Conservation (phyloP, 108 stramenopile species). For the Cylindrotheca fusiformis region DNA sequence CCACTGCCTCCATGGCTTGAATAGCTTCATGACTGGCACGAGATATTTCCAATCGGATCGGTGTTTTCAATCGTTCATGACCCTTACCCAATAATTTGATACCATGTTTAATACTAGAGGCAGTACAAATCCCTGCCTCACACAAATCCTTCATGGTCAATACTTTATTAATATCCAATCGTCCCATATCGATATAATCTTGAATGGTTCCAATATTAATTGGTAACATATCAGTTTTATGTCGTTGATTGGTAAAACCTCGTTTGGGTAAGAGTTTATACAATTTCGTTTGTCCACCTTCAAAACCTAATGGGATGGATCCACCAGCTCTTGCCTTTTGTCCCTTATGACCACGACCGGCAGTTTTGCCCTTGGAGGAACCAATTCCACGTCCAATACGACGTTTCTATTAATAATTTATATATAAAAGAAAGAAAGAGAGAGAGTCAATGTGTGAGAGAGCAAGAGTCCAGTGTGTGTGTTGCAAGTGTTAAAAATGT, state of each 20-base stretch:
- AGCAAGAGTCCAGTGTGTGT: too few relatives aligned
- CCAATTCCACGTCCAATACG: slow-evolving; percentile 98
- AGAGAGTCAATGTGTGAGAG: neutral
- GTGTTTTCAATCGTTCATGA: slow-evolving; percentile 53
- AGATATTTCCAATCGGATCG: slow-evolving; percentile 87
- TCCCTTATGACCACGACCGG: slow-evolving; percentile 96
- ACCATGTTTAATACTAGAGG: slow-evolving; percentile 78
- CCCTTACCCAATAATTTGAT: slow-evolving; percentile 84
- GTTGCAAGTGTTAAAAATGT: neutral
- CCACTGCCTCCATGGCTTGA: slow-evolving; percentile 84
- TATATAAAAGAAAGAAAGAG: neutral
- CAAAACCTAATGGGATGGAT: slow-evolving; percentile 84
- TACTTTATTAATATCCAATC: slow-evolving; percentile 17
- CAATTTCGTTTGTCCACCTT: slow-evolving; percentile 98
- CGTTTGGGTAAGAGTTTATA: slow-evolving; percentile 94
- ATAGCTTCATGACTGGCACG: slow-evolving; percentile 88
- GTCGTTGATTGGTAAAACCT: slow-evolving; percentile 91
- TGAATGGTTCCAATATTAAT: slow-evolving; percentile 86
- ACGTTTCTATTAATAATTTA: slow-evolving; percentile 26
- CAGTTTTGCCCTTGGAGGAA: slow-evolving; percentile 93
- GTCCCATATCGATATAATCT: slow-evolving; percentile 88
- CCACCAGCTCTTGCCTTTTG: slow-evolving; percentile 88
- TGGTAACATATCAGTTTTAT: slow-evolving; percentile 66
- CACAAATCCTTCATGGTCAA: slow-evolving; percentile 93
- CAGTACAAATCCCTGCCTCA: slow-evolving; percentile 78